phyloP scores from a whole-genome alignment of 176 grass and related monocot species.

The Oryza brachyantha region DNA sequence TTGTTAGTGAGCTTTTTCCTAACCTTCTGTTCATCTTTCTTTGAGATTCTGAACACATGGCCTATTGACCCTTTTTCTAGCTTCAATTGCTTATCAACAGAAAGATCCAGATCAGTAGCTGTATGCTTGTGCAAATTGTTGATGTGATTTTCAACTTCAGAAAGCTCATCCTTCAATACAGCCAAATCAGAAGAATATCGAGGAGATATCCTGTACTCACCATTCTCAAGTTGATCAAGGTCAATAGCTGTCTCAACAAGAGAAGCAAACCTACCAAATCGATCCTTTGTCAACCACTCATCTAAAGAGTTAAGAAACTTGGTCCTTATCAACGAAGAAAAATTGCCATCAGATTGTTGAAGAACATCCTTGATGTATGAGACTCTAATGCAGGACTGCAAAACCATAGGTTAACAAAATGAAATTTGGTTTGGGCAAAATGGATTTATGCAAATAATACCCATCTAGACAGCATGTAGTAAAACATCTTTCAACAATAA shows the following conservation, averaged over 20 bases:
- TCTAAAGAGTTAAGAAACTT: conserved; percentile 63
- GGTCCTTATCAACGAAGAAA: conserved; percentile 62
- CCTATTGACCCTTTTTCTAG: conserved; percentile 87
- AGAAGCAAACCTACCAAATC: conserved; percentile 53
- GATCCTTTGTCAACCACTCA: conserved; percentile 64
- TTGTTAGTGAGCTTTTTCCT: conserved; percentile 77
- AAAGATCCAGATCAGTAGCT: conserved; percentile 81
- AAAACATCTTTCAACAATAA: background rate
- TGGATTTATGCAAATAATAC: background rate
- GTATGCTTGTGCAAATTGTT: conserved; percentile 67
- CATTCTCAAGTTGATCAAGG: conserved; percentile 79
- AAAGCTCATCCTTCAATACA: conserved; percentile 67
- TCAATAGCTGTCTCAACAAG: conserved; percentile 81
- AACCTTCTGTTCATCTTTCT: conserved; percentile 97
- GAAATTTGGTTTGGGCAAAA: background rate
- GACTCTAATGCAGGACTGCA: conserved; percentile 72
- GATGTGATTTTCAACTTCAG: conserved; percentile 69
- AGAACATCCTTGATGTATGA: conserved; percentile 66
- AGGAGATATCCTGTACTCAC: conserved; percentile 88
- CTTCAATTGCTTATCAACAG: conserved; percentile 79
- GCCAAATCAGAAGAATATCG: conserved; percentile 66
- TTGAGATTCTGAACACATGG: conserved; percentile 96
- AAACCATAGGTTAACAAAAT: conserved; percentile 24
- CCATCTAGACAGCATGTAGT: background rate
- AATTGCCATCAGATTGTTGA: conserved; percentile 71